phyloP scores from a whole-genome alignment of 495 filamentous ascomycete species.

The Parachaetomium inaequale region DNA sequence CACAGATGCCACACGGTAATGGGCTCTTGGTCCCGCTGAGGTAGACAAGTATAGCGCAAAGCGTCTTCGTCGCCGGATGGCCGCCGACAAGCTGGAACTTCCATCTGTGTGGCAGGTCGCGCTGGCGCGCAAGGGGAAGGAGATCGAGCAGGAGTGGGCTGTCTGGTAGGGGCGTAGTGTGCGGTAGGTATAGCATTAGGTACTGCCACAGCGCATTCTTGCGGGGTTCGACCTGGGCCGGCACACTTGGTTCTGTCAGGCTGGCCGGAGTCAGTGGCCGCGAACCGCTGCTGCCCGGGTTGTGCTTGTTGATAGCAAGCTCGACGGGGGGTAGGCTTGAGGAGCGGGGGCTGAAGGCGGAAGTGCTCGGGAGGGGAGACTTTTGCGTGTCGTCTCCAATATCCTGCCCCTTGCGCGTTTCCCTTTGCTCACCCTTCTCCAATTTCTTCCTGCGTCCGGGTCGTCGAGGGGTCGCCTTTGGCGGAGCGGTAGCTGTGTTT shows the following conservation, averaged over 20 bases:
- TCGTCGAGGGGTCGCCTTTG: slow-evolving; percentile 9
- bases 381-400: too few species aligned
- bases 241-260: background rate
- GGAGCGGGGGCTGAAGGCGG: background rate
- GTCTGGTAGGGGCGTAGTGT: background rate
- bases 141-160: slow-evolving; percentile 5
- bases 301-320: background rate
- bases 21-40: background rate
- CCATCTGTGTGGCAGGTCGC: slow-evolving; percentile 13
- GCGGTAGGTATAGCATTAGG: background rate
- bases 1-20: slow-evolving; percentile 2
- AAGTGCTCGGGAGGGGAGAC: too few species aligned
- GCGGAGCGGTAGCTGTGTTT: slow-evolving; percentile 11
- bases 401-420: background rate
- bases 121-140: background rate
- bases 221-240: background rate
- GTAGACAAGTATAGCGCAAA: slow-evolving; percentile 15
- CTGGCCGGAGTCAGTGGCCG: background rate
- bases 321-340: background rate
- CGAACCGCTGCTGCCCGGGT: too few species aligned
- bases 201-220: background rate
- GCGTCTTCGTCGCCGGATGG: background rate
- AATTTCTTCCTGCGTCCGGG: slow-evolving; percentile 1
- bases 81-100: slow-evolving; percentile 6
- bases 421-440: background rate